phyloP scores from a whole-genome alignment of 176 grass and related monocot genomes.

The Tillandsia leiboldiana region DNA sequence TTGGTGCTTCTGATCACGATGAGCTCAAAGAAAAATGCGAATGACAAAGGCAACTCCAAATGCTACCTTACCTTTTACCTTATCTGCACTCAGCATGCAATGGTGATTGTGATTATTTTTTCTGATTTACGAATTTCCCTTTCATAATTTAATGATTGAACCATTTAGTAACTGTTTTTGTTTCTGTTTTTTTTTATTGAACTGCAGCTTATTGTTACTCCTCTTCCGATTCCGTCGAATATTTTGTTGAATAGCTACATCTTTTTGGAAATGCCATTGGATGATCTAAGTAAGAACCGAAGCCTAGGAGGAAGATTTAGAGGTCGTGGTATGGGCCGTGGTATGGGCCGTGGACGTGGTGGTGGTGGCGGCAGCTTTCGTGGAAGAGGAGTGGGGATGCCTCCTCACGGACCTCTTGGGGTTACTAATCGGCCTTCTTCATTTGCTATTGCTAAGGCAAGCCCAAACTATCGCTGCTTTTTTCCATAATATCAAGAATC shows the following conservation, averaged over 20 bases:
- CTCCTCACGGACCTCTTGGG: slow-evolving; percentile 70
- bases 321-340: too few relatives aligned
- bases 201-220: slow-evolving; percentile 23
- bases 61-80: too few relatives aligned
- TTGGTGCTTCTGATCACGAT: too few relatives aligned
- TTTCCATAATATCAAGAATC: slow-evolving; percentile 54
- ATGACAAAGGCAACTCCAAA: too few relatives aligned
- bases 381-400: slow-evolving; percentile 56
- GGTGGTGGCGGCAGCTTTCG: slow-evolving; percentile 35
- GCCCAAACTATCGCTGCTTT: slow-evolving; percentile 60
- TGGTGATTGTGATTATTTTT: too few relatives aligned
- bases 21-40: too few relatives aligned
- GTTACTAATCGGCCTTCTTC: slow-evolving; percentile 71
- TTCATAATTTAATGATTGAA: too few relatives aligned
- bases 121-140: too few relatives aligned
- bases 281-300: slow-evolving; percentile 84
- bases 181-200: too few relatives aligned
- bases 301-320: slow-evolving; percentile 45
- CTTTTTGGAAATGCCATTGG: slow-evolving; percentile 71
- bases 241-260: slow-evolving; percentile 39
- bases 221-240: not conserved
- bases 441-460: slow-evolving; percentile 89
- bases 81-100: too few relatives aligned
- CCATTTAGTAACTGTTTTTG: too few relatives aligned
- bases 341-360: slow-evolving; percentile 50